Evolutionary conservation across 805 yeast species (phyloP), one percentile per base, ranked within the genome.

Genomic region (Candida krabiensis): DNA sequence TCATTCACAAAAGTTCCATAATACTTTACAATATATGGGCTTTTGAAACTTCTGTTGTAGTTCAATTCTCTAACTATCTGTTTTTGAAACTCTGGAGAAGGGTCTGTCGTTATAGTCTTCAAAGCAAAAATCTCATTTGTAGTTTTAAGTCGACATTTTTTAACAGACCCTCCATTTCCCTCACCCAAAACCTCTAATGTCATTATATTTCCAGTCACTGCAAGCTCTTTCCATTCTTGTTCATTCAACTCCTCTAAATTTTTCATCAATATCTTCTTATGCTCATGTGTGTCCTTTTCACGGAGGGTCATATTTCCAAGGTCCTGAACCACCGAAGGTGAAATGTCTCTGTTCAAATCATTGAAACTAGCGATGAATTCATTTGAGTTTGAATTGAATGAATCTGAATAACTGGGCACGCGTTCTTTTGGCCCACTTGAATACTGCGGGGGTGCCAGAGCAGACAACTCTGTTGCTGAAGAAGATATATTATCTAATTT

Each of bases 121-220:
- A 93, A 65, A 1, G 99, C 99, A 71, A 91, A 91, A 4, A 89
- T 76, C 13, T 52, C 49, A 17, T 68, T 58, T 7, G 85, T 83
- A 29, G 73, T 54, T 40, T 66, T 68, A 36, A 91, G 67, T 40
- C 67, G 67, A 61, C 98, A 91, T 57, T 87, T 82, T 15, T 83
- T 73, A 9, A 91, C 99, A 9, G 86, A 74, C 0, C 98, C 99
- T 12, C 96, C 96, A 24, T 87, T 83, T 13, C 99, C 99, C 66
- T 93, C 98, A 14, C 99, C 99, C 16, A 91, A 61, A 19, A 77
- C 72, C 15, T 80, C 80, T 26, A 90, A 47, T 38, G 86, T 88
- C 6, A 75, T 67, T 25, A 93, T 86, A 30, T 79, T 75, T 34
- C 77, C 76, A 19, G 68, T 60, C 37, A 76, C 70, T 11, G 84